Evolutionary conservation across 208 protist species (phyloP), one percentile per base, ranked within the genome.

Genomic region (Leishmania mexicana): DNA sequence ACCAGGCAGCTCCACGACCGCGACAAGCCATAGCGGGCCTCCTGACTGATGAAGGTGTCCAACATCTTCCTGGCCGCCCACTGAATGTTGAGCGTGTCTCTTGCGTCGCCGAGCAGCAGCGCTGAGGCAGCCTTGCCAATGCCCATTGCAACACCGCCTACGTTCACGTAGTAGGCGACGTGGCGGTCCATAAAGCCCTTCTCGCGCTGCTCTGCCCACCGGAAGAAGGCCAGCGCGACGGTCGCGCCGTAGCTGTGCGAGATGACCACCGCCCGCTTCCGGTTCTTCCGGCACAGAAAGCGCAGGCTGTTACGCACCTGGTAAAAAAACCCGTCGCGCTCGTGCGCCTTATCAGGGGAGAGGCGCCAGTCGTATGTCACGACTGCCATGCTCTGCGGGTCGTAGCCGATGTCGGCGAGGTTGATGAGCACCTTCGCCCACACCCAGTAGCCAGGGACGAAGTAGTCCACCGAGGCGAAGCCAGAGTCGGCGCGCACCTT

Each of bases 401-500:
- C 96, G 88, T 99, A 99, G 72, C 97, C 97, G 78, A 99, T 95
- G 64, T 98, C 94, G 0, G 92, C 96, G n/a, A 99, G 87, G 83
- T 97, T 98, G 47, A 97, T 85, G 47, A 99, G 87, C 51, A 99
- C 76, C 78, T 97, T 97, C 19, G 90, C 95, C 95, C 95, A 99
- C 45, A 98, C 95, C 96, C 96, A 98, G 85, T 94, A 97, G 21
- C 94, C 94, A 0, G 94, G 93, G 15, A 99, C 75, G 72, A 99
- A 97, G 78, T 96, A 98, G 80, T 98, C 95, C 24, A 96, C 92
- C 0, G 93, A 91, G 64, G 88, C 83, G 81, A 98, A 93, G 71
- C 95, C 95, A 13, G 82, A 80, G 81, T 95, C 97, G 8, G 95
- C 86, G 64, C 97, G 92, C 78, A 99, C 86, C 77, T 94, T 94